Evolutionary conservation across 2,329 filamentous ascomycete species (phyloP).

Genomic region (Rosellinia necatrix): DNA sequence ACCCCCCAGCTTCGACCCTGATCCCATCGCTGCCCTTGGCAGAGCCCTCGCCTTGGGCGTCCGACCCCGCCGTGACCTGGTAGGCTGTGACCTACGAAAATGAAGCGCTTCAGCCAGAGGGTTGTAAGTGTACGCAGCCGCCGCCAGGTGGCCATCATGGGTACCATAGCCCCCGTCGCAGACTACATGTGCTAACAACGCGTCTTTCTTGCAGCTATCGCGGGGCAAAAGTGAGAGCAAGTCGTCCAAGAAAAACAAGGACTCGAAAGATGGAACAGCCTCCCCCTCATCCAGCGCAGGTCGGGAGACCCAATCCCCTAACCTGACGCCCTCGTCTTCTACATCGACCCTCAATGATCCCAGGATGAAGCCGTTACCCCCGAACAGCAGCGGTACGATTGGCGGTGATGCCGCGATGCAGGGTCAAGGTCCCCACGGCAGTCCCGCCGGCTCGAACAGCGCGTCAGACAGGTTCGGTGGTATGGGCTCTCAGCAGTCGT

Average conservation of each 20-base stretch:
- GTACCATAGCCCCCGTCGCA: neutral
- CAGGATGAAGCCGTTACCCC: conserved; percentile 78
- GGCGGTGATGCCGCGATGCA: conserved; percentile 51
- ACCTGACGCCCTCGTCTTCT: conserved; percentile 83
- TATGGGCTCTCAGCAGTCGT: conserved; percentile 45
- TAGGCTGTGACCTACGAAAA: conserved; percentile 51
- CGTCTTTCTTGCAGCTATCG: conserved; percentile 72
- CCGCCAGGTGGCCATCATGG: neutral
- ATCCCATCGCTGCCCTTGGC: conserved; percentile 1
- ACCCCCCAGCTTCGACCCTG: conserved; percentile 9
- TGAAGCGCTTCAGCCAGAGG: conserved; percentile 98
- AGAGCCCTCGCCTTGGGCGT: conserved; percentile 29
- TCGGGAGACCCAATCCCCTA: conserved; percentile 65
- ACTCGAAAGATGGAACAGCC: conserved; percentile 74
- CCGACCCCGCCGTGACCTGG: conserved; percentile 37
- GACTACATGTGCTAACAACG: conserved; percentile 20
- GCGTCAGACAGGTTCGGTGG: conserved; percentile 45
- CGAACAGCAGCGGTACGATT: conserved; percentile 52
- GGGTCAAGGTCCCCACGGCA: conserved; percentile 40
- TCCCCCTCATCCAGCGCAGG: conserved; percentile 68
- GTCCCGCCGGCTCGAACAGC: conserved; percentile 32
- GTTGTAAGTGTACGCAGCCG: conserved; percentile 64
- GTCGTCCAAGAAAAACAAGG: conserved; percentile 77
- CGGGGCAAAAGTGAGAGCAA: conserved; percentile 87
- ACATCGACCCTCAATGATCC: conserved; percentile 84